Percentiles rank a stretch among this genome's conserved stretches.
phyloP scores from a whole-genome alignment of 1,284 basidiomycete genomes.

The Hortiboletus rubellus region DNA sequence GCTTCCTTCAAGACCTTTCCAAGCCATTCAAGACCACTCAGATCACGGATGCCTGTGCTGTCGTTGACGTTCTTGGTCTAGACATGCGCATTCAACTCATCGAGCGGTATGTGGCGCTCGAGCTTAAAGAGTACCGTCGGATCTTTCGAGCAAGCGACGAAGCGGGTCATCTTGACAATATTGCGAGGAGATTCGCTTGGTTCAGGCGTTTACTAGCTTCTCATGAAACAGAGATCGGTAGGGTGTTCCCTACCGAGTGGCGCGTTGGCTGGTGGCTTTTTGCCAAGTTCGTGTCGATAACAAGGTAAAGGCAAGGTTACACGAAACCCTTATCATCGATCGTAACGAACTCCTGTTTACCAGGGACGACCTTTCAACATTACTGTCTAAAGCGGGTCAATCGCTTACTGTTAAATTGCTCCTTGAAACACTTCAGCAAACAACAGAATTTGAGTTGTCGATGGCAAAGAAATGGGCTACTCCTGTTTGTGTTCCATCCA shows the following conservation, averaged over 20 bases:
- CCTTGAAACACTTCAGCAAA: constrained; percentile 82
- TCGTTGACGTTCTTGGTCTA: constrained; percentile 82
- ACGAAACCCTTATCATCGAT: background rate
- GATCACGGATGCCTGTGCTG: constrained; percentile 78
- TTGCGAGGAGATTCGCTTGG: constrained; percentile 93
- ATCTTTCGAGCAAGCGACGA: constrained; percentile 93
- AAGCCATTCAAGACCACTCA: constrained; percentile 63
- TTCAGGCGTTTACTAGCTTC: constrained; percentile 88
- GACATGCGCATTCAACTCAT: constrained; percentile 82
- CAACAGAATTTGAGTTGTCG: constrained; percentile 81
- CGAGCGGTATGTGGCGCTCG: constrained; percentile 87
- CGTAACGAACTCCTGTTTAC: background rate
- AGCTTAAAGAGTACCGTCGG: constrained; percentile 94
- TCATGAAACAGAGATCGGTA: constrained; percentile 85
- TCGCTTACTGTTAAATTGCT: constrained; percentile 75
- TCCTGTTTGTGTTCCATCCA: constrained; percentile 51
- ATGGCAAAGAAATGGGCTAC: constrained; percentile 79
- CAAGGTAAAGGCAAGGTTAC: constrained; percentile 53
- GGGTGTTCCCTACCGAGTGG: constrained; percentile 84
- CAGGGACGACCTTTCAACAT: constrained; percentile 69
- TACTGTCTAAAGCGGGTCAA: constrained; percentile 69
- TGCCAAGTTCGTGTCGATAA: constrained; percentile 84
- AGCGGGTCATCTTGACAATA: constrained; percentile 95
- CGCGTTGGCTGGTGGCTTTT: constrained; percentile 78
- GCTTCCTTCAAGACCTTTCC: constrained; percentile 77